These are phyloP conservation scores for Ormosia emarginata DNA, from an alignment of 306 rosid species.

Conservation along the genomic window DNA sequence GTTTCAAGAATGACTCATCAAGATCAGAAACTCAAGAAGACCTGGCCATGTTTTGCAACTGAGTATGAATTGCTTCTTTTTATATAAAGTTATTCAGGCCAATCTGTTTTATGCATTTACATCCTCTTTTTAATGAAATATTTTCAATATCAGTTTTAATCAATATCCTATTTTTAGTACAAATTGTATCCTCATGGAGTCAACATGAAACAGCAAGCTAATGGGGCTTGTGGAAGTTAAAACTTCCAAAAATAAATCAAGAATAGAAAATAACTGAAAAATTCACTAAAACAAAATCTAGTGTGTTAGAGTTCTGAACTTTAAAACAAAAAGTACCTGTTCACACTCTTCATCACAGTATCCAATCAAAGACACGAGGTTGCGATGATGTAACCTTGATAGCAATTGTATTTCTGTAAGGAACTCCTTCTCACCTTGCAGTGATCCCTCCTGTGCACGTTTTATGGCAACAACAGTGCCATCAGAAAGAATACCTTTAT, in stretches of 20 bases:
- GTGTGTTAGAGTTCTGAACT: not conserved
- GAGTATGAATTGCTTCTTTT: not conserved
- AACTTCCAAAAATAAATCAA: not conserved
- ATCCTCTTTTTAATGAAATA: not conserved
- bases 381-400: constrained; percentile 78
- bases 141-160: not conserved
- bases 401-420: constrained; percentile 71
- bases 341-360: constrained; percentile 75
- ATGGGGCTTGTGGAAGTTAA: not conserved
- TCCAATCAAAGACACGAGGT: constrained; percentile 75
- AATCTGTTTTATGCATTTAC: not conserved
- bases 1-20: too few relatives aligned
- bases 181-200: not conserved
- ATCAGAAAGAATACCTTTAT: constrained; percentile 62
- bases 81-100: not conserved
- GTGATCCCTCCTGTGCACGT: constrained; percentile 76
- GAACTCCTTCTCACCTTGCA: constrained; percentile 87
- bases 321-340: constrained; percentile 48
- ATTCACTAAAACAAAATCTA: not conserved
- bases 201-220: not conserved
- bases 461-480: constrained; percentile 71
- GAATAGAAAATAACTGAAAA: not conserved
- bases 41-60: not conserved
- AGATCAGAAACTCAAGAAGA: not conserved
- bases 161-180: not conserved